These are phyloP conservation scores for Chlamydomonas incerta DNA, from an alignment of 139 green algal species.

Conservation along the genomic window DNA sequence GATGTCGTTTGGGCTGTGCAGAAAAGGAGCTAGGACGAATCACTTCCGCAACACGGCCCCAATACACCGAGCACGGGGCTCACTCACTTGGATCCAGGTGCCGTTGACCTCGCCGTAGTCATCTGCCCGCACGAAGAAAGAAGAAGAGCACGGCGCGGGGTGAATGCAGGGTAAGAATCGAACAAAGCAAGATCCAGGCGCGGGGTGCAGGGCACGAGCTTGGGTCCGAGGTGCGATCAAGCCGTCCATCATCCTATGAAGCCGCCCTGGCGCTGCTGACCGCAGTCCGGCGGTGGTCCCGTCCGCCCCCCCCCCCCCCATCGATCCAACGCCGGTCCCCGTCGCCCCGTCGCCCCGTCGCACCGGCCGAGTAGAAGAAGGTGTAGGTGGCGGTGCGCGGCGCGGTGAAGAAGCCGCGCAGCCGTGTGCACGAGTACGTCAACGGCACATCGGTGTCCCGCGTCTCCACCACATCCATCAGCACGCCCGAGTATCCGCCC, in stretches of 20 bases:
- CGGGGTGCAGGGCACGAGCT: too few species aligned
- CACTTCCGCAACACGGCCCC: too few species aligned
- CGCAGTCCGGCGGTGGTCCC: neutral
- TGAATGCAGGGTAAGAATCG: too few species aligned
- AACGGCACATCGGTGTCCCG: too few species aligned
- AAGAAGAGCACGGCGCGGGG: too few species aligned
- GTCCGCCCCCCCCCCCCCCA: neutral
- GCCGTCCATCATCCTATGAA: too few species aligned
- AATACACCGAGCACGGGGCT: too few species aligned
- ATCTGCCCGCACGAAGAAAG: neutral
- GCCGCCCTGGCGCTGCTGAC: neutral
- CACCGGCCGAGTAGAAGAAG: constrained; percentile 28
- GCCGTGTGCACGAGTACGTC: neutral
- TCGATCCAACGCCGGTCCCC: too few species aligned
- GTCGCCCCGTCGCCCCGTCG: neutral
- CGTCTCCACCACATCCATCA: neutral
- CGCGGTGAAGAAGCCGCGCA: constrained; percentile 42
- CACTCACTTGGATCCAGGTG: constrained; percentile 20
- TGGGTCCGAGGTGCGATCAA: too few species aligned
- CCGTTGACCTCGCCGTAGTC: constrained; percentile 45
- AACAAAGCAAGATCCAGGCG: too few species aligned
- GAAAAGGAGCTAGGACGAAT: too few species aligned
- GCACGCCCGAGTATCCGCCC: neutral
- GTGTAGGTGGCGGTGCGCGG: constrained; percentile 29
- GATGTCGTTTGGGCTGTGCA: too few species aligned